Base-by-base conservation (phyloP, 257 asterid species). In the Fraxinus excelsior region DNA sequence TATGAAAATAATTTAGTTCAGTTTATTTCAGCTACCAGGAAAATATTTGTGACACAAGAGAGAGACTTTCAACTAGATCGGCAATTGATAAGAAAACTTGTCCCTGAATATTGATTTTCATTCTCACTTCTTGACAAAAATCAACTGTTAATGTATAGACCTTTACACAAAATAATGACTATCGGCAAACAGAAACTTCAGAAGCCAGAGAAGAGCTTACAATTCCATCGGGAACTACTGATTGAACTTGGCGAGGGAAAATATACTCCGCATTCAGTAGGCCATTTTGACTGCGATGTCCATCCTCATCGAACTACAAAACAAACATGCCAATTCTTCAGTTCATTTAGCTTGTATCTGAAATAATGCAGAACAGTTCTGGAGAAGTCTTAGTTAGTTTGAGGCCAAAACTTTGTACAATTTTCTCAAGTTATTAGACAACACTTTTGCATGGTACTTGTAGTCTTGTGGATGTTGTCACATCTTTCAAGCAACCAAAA, bases 221-320 rank as follows among this genome's bases (percentile, higher is more conserved):
- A 5, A 83, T 79, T 67, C 81, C 82, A 42, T 79, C 74, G 46
- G 83, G 71, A 18, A 67, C 79, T 0, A 49, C 74, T 3, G 80
- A 34, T 46, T 71, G 74, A 58, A 83, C 67, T 56, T 80, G 76
- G 18, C 81, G 73, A 9, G 82, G 72, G 19, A 67, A 71, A 25
- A 74, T 78, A 78, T 85, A 82, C 70, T 83, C 67, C 35, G 81
- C 94, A 79, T 70, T 82, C 81, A 88, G 74, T 84, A 72, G 81
- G 71, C 53, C 58, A 77, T 82, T 86, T 42, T 78, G 81, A 67
- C 81, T 80, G 26, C 11, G 69, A 42, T 81, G 84, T 70, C 88
- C 87, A 34, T 85, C 80, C 62, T 82, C 86, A 73, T 78, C 78
- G 65, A 88, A 86, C 92, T 88, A 73, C 80, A 81, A 68, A 71